phyloP scores from a whole-genome alignment of 116 monocot species.

The Cymodocea nodosa region DNA sequence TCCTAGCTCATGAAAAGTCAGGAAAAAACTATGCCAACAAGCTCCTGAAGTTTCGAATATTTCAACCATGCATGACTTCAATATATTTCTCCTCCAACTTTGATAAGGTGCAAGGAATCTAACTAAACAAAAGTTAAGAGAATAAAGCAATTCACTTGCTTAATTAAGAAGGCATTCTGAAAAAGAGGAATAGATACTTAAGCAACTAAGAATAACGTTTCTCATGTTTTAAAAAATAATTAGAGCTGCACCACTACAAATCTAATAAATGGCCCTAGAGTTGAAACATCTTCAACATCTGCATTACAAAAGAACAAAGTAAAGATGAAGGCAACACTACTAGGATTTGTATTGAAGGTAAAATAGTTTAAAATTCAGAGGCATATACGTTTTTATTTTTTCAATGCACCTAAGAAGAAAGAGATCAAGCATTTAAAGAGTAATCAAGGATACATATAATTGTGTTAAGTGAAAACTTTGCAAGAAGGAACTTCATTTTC shows the following conservation, averaged over 20 bases:
- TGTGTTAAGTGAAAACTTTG: too few species aligned
- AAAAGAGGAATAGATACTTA: neutral
- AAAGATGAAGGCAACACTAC: too few species aligned
- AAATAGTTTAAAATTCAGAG: too few species aligned
- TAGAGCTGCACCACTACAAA: neutral
- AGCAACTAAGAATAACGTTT: neutral
- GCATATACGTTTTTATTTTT: too few species aligned
- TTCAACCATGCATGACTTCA: neutral
- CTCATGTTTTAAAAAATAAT: neutral
- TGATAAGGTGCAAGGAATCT: neutral
- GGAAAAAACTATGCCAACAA: neutral
- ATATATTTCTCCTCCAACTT: neutral
- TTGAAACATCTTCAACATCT: neutral
- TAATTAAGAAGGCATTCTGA: neutral
- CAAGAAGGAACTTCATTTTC: too few species aligned
- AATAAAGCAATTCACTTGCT: neutral
- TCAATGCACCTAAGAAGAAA: too few species aligned
- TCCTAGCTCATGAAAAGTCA: neutral
- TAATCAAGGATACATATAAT: too few species aligned
- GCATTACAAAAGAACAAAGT: neutral
- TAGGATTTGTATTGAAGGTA: too few species aligned
- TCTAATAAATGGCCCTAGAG: neutral
- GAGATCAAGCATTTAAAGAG: too few species aligned
- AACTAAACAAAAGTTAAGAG: neutral
- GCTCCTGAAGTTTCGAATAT: neutral